These are phyloP conservation scores for Crithidia expoeki DNA, from an alignment of 208 protist species.

Conservation along the genomic window DNA sequence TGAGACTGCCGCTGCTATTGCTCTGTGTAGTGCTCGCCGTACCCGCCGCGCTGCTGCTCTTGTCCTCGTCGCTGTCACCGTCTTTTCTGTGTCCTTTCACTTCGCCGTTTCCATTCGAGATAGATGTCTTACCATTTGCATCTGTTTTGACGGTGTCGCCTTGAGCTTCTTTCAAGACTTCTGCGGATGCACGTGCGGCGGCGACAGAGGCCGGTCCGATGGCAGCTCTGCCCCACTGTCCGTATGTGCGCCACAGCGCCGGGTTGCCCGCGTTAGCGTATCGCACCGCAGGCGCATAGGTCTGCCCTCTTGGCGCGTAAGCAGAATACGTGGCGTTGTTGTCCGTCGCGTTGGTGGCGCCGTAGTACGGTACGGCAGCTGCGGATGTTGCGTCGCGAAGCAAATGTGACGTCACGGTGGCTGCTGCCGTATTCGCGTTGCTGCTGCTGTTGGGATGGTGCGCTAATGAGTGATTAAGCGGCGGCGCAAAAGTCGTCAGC, in stretches of 20 bases:
- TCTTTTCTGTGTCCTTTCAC: not conserved
- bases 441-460: not conserved
- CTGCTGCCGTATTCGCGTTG: not conserved
- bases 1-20: slow-evolving; percentile 25
- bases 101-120: no score
- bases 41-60: slow-evolving; percentile 5
- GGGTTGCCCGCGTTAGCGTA: slow-evolving; percentile 37
- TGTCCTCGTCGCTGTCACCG: not conserved
- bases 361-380: slow-evolving; percentile 1
- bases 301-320: not conserved
- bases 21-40: slow-evolving; percentile 21
- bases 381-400: not conserved
- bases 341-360: slow-evolving; percentile 4
- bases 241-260: slow-evolving; percentile 19
- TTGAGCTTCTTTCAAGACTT: not conserved
- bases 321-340: not conserved
- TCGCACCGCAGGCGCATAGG: slow-evolving; percentile 19
- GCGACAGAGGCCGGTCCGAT: slow-evolving; percentile 20
- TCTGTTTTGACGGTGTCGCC: not conserved
- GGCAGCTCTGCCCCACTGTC: not conserved
- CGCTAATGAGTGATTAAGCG: not conserved
- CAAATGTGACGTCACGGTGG: not conserved
- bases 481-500: not conserved
- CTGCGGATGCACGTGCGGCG: slow-evolving; percentile 7
- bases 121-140: no score